phyloP scores from a whole-genome alignment of 2,329 filamentous ascomycete species.

The Pseudonectria foliicola region DNA sequence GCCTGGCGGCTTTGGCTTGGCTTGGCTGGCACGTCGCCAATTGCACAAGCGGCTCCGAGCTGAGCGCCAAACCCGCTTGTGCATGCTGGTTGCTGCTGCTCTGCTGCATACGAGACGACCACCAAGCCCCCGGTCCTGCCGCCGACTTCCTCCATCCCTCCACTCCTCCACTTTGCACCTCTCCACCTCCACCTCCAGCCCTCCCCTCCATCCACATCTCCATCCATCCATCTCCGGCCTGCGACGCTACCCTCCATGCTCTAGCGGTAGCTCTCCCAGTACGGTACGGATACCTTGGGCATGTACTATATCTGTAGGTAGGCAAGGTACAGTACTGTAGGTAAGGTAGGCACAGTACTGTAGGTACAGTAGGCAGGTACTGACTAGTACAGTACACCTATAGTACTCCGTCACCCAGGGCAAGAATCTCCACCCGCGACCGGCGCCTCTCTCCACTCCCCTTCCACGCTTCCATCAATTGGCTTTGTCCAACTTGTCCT shows the following conservation, averaged over 20 bases:
- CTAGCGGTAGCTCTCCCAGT: too few species aligned
- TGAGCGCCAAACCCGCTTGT: conserved; percentile 28
- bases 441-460: conserved; percentile 16
- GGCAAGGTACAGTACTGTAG: too few species aligned
- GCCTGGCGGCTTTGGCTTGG: conserved; percentile 7
- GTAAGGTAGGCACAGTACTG: too few species aligned
- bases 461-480: conserved; percentile 21
- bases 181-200: conserved; percentile 11
- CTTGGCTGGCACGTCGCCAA: conserved; percentile 14
- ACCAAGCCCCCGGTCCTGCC: conserved; percentile 19
- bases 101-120: conserved; percentile 4
- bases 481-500: conserved; percentile 23
- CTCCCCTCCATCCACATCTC: conserved; percentile 17
- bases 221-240: conserved; percentile 9
- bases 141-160: conserved; percentile 19
- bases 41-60: conserved; percentile 18
- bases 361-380: too few species aligned
- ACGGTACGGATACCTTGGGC: too few species aligned
- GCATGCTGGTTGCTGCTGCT: conserved; percentile 8
- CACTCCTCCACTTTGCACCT: conserved; percentile 15
- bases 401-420: conserved; percentile 22
- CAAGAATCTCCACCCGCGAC: conserved; percentile 21
- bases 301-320: too few species aligned
- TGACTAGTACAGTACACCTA: conserved; percentile 8
- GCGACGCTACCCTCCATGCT: conserved; percentile 1